Evolutionary conservation across 306 rosid genomes (phyloP), one percentile per base, ranked within the genome.

Genomic region (Trifolium pratense): DNA sequence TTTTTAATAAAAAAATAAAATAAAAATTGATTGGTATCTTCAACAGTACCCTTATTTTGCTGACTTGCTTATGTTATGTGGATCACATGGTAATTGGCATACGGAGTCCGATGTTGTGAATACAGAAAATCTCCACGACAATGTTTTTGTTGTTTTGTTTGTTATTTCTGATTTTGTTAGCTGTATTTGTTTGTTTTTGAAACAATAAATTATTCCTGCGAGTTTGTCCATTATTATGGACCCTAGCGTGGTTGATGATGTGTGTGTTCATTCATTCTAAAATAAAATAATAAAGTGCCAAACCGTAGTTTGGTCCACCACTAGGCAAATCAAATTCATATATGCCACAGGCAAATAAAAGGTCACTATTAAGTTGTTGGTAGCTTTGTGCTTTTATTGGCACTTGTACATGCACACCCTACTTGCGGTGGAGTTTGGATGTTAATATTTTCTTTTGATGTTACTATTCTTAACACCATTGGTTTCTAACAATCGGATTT

Each of bases 91-190:
- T 11, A 34, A 13, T 11, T 40, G 67, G 7, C 9, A 15, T 16
- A n/a, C 43, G 7, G 46, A 61, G 25, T 34, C 70, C 49, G 11
- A 0, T n/a, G 55, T 59, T 55, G 12, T 21, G 40, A 20, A 2
- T 40, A 21, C n/a, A 4, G 16, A 51, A 70, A 23, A 25, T 70
- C 26, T 53, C 1, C 25, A n/a, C 15, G n/a, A 5, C 11, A 0
- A 21, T 71, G 36, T 13, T 8, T 65, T 43, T 23, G 61, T 21
- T 52, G 23, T 58, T 58, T 70, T 62, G 51, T 29, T 12, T 45
- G 3, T 15, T 52, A 29, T 43, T 62, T 55, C 37, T 56, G 53
- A 23, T 42, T 46, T 57, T 73, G 70, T 63, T 58, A 73, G 60
- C 56, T 79, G 70, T 56, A 66, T 25, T 53, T 29, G 31, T 21